Percentiles rank a stretch among this genome's conserved stretches.
Evolutionary conservation across 2,329 filamentous ascomycete species (phyloP).

Genomic region (Xylaria arbuscula): DNA sequence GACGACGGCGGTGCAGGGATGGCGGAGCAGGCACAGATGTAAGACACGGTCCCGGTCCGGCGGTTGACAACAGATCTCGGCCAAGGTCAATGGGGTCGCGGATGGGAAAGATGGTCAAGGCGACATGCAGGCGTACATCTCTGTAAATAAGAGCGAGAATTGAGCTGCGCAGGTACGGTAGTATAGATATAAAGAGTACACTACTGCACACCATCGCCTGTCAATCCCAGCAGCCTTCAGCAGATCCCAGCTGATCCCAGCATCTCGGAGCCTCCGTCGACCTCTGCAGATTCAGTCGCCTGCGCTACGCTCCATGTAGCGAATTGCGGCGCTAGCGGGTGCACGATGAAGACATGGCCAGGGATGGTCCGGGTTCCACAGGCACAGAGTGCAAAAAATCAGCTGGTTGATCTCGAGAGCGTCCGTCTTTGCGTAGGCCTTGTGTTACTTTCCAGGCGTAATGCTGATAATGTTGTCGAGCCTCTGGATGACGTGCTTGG

Average conservation of each 20-base stretch:
- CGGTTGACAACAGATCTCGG: background rate
- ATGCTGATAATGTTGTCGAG: background rate
- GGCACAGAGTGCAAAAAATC: background rate
- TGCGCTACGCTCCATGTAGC: background rate
- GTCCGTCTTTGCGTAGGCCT: too few species aligned
- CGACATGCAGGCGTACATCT: background rate
- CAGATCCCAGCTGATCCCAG: slow-evolving; percentile 17
- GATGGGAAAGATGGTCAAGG: background rate
- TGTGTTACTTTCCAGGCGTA: too few species aligned
- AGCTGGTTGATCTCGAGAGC: background rate
- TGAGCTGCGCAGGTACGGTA: background rate
- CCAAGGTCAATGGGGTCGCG: background rate
- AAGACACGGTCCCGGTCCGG: background rate
- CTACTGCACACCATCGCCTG: background rate
- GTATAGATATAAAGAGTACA: slow-evolving; percentile 14
- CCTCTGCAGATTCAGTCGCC: background rate
- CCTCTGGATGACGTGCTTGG: slow-evolving; percentile 26
- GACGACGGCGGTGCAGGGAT: background rate
- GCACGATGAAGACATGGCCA: background rate
- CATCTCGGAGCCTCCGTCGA: slow-evolving; percentile 34
- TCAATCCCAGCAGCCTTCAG: background rate
- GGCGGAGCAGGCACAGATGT: background rate
- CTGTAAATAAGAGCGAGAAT: background rate
- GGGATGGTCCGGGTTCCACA: slow-evolving; percentile 8
- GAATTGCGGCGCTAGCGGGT: background rate